Percentiles rank a stretch among this genome's conserved stretches.
These are phyloP conservation scores for Xylaria nigripes DNA, from an alignment of 495 filamentous ascomycete species.

Conservation along the genomic window DNA sequence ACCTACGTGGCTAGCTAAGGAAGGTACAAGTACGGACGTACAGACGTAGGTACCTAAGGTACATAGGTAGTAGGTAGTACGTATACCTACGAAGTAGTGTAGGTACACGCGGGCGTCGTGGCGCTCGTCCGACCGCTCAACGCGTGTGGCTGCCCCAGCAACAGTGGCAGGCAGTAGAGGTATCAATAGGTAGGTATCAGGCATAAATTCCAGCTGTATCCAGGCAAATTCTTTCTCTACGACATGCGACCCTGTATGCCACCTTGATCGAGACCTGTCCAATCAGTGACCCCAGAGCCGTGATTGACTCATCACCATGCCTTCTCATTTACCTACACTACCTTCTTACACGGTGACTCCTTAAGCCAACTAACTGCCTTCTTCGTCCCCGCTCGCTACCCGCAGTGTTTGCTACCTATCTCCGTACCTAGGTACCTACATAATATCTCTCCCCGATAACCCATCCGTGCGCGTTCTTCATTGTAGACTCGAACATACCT, in stretches of 20 bases:
- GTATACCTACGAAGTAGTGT: not conserved
- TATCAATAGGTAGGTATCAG: conserved; percentile 15
- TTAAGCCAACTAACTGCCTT: too few species aligned
- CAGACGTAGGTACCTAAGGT: too few species aligned
- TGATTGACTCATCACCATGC: conserved; percentile 26
- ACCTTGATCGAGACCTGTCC: conserved; percentile 11
- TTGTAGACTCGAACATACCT: conserved; percentile 1
- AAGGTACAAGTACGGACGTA: not conserved
- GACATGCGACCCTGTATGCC: conserved; percentile 6
- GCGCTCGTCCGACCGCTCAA: not conserved
- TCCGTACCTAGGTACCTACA: too few species aligned
- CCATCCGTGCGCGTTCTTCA: not conserved
- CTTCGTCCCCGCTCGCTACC: not conserved
- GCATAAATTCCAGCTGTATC: conserved; percentile 12
- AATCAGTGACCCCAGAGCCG: conserved; percentile 14
- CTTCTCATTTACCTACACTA: conserved; percentile 10
- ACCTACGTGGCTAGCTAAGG: not conserved
- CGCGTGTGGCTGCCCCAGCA: conserved; percentile 21
- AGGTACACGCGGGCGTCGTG: not conserved
- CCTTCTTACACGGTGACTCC: too few species aligned
- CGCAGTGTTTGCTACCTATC: conserved; percentile 2
- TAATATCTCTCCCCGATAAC: conserved; percentile 4
- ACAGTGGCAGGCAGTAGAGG: conserved; percentile 10
- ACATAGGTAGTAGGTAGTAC: too few species aligned
- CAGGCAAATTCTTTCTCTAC: conserved; percentile 7